Percentiles rank a stretch among this genome's conserved stretches.
phyloP scores from a whole-genome alignment of 768 basidiomycete genomes.

The Boletus barrowsii region DNA sequence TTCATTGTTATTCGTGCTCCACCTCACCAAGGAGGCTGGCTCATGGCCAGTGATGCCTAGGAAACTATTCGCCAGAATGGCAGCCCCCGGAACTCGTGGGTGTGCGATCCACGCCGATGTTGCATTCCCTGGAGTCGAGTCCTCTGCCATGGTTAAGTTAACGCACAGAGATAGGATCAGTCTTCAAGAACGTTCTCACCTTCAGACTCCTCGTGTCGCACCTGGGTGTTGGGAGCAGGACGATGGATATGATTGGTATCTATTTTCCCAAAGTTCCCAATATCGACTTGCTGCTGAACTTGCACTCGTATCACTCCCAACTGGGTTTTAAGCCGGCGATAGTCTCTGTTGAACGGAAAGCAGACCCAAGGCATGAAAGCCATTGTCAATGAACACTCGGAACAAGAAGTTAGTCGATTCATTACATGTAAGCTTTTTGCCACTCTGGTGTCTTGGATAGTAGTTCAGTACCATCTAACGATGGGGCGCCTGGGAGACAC shows the following conservation, averaged over 20 bases:
- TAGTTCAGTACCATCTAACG: background rate
- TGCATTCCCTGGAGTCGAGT: background rate
- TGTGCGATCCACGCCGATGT: background rate
- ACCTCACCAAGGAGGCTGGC: background rate
- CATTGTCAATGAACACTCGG: background rate
- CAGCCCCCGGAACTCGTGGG: background rate
- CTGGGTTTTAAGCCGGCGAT: conserved; percentile 65
- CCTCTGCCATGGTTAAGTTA: conserved; percentile 2
- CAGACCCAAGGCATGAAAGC: background rate
- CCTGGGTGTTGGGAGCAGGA: background rate
- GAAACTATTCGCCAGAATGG: background rate
- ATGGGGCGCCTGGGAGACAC: background rate
- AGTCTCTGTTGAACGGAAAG: conserved; percentile 48
- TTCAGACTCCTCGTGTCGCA: background rate
- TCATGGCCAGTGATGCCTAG: background rate
- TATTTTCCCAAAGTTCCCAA: conserved; percentile 7
- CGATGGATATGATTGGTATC: background rate
- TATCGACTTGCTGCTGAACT: conserved; percentile 19
- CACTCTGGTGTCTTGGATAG: conserved; percentile 62
- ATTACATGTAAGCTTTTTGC: conserved; percentile 34
- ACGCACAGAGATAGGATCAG: background rate
- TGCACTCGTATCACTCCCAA: conserved; percentile 52
- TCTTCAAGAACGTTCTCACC: conserved; percentile 4
- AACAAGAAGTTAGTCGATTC: background rate
- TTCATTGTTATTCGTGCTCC: background rate